phyloP scores from a whole-genome alignment of 129 eudicot genomes.

The Flaveria trinervia region DNA sequence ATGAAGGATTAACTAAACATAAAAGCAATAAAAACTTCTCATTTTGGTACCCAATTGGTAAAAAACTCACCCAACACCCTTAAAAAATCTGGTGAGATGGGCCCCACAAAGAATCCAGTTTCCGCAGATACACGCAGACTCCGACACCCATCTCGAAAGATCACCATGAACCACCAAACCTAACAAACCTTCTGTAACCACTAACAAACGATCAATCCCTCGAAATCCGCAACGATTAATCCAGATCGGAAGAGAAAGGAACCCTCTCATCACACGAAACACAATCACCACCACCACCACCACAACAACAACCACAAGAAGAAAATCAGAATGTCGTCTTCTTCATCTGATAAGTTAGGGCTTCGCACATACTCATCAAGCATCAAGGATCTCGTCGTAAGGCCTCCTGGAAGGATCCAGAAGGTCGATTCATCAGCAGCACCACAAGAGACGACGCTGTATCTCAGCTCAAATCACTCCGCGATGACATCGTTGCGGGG shows the following conservation, averaged over 20 bases:
- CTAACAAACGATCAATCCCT: not conserved
- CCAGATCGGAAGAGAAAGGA: conserved; percentile 58
- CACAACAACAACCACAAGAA: conserved; percentile 33
- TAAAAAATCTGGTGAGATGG: too few relatives aligned
- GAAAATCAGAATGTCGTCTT: conserved; percentile 60
- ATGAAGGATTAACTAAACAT: too few relatives aligned
- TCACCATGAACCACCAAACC: conserved; percentile 24
- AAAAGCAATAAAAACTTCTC: too few relatives aligned
- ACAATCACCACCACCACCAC: conserved; percentile 33
- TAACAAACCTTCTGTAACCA: too few relatives aligned
- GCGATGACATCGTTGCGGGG: conserved; percentile 68
- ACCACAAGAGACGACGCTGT: conserved; percentile 82
- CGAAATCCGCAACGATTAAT: conserved; percentile 11
- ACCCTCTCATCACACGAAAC: conserved; percentile 35
- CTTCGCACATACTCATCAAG: conserved; percentile 85
- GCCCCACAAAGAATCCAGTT: not conserved
- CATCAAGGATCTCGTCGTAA: conserved; percentile 95
- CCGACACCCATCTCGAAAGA: not conserved
- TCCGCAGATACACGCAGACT: not conserved
- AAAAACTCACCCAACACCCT: too few relatives aligned
- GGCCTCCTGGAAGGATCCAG: conserved; percentile 99
- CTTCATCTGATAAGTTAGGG: conserved; percentile 67
- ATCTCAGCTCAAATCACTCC: conserved; percentile 70
- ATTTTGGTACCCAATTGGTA: too few relatives aligned
- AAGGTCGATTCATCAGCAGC: conserved; percentile 67